These are phyloP conservation scores for Pseudozyma pruni DNA, from an alignment of 1,284 basidiomycete species.

Conservation along the genomic window DNA sequence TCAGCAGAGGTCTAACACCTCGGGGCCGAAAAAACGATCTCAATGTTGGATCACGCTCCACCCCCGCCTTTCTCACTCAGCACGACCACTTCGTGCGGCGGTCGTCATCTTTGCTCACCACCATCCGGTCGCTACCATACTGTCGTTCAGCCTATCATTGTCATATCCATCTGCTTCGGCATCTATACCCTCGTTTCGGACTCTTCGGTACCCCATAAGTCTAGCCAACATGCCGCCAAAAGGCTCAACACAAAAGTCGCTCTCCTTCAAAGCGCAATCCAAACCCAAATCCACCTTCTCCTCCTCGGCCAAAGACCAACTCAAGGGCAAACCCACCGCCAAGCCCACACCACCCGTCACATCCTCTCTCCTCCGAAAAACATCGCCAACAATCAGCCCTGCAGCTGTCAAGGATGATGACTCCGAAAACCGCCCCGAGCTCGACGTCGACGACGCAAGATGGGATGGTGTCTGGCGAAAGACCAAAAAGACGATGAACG, in stretches of 20 bases:
- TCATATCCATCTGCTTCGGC: no score
- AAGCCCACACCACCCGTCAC: constrained; percentile 19
- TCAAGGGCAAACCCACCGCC: constrained; percentile 19
- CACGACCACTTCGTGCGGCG: background rate
- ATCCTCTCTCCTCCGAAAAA: constrained; percentile 15
- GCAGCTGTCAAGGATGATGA: constrained; percentile 11
- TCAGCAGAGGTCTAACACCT: no score
- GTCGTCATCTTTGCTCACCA: constrained; percentile 1
- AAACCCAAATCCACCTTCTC: constrained; percentile 46
- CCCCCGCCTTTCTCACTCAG: constrained; percentile 10
- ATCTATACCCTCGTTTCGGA: no score
- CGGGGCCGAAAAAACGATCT: no score
- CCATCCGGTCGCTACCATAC: background rate
- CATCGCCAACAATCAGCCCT: constrained; percentile 6
- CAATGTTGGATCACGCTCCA: constrained; percentile 25
- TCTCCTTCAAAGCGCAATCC: constrained; percentile 39
- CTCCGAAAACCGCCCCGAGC: constrained; percentile 17
- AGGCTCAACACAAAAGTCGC: constrained; percentile 30
- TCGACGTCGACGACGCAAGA: constrained; percentile 49
- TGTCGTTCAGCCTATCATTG: no score
- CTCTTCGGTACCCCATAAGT: no score
- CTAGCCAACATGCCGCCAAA: constrained; percentile 25
- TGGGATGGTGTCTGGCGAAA: constrained; percentile 58
- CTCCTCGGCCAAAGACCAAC: constrained; percentile 25
- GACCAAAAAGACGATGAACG: constrained; percentile 42